phyloP scores from a whole-genome alignment of 2,329 filamentous ascomycete species.

The Calonectria naviculata region DNA sequence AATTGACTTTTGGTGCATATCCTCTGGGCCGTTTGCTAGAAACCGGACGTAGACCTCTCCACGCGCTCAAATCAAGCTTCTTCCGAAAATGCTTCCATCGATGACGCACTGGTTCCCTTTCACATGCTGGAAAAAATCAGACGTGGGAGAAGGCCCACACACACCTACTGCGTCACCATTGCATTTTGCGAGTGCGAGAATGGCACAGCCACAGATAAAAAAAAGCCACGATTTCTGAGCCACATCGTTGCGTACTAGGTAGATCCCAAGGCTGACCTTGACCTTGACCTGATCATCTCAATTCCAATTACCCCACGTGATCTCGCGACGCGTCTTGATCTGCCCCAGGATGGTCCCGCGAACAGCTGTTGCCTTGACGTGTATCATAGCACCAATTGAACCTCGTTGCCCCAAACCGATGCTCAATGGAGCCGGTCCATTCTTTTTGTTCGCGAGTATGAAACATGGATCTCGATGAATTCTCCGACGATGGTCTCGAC shows the following conservation, averaged over 20 bases:
- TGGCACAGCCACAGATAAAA: too few relatives aligned
- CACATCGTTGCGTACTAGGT: too few relatives aligned
- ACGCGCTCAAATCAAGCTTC: constrained; percentile 1
- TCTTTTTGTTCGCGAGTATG: constrained; percentile 28
- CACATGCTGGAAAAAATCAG: constrained; percentile 34
- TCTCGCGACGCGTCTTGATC: constrained; percentile 40
- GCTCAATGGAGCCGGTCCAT: constrained; percentile 36
- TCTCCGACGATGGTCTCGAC: constrained; percentile 73
- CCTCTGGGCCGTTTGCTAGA: neutral
- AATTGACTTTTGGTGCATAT: neutral
- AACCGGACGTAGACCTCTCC: neutral
- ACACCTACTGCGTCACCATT: constrained; percentile 15
- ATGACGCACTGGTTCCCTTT: constrained; percentile 37
- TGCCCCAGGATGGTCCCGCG: neutral
- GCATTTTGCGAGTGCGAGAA: too few relatives aligned
- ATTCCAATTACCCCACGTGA: constrained; percentile 41
- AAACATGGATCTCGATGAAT: constrained; percentile 63
- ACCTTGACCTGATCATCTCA: too few relatives aligned
- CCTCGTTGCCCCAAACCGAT: constrained; percentile 2
- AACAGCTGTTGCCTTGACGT: constrained; percentile 18
- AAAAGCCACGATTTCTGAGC: too few relatives aligned
- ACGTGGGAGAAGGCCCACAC: constrained; percentile 20
- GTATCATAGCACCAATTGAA: neutral
- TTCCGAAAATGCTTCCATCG: constrained; percentile 19
- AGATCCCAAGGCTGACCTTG: neutral